Conservation (phyloP, 139 green algal genomes). For the Coccomyxa sp. region DNA sequence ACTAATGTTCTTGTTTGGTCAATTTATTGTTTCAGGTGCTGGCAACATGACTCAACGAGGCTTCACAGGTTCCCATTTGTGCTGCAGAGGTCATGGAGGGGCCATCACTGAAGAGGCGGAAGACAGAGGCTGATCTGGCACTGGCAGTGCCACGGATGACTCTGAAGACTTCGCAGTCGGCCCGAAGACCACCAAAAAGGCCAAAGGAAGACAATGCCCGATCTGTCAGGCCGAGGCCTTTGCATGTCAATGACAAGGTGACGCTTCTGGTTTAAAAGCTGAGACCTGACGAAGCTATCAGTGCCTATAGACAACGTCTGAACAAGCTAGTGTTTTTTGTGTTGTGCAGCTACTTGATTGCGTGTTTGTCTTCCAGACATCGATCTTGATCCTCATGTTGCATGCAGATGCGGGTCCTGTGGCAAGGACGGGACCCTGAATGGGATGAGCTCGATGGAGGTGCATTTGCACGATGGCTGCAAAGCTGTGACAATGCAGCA, state of each 20-base stretch:
- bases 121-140: background rate
- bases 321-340: too few species aligned
- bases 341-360: too few species aligned
- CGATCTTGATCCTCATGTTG: conserved; percentile 78
- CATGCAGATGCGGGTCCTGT: conserved; percentile 1
- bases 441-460: conserved; percentile 1
- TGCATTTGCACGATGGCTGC: conserved; percentile 4
- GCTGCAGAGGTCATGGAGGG: background rate
- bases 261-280: background rate
- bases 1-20: too few species aligned
- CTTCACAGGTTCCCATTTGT: background rate
- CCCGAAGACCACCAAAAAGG: background rate
- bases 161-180: background rate
- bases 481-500: background rate
- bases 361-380: conserved; percentile 45
- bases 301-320: too few species aligned
- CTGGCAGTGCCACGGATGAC: background rate
- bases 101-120: background rate
- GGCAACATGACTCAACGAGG: too few species aligned
- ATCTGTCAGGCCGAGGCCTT: conserved; percentile 3
- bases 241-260: conserved; percentile 9
- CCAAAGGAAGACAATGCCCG: background rate
- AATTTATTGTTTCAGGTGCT: too few species aligned
- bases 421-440: conserved; percentile 6
- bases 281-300: background rate